phyloP scores from a whole-genome alignment of 2,329 filamentous ascomycete genomes.

The Colletotrichum lupini region DNA sequence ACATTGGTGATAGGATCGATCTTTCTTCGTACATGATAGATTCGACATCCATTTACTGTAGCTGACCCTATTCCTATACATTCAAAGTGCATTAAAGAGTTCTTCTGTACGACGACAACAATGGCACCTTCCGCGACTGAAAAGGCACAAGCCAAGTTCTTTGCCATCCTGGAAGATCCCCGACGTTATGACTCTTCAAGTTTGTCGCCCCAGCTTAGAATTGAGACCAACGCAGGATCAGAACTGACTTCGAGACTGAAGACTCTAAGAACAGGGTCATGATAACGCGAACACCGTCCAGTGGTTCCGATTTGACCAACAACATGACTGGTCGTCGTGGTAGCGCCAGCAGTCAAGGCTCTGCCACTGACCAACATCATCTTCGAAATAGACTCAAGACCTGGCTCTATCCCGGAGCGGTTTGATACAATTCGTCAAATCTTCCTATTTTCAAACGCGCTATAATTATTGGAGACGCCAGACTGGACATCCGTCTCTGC shows the following conservation, averaged over 20 bases:
- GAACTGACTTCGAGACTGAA: neutral
- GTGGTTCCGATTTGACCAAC: conserved; percentile 28
- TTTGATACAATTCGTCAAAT: neutral
- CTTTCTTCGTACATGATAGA: neutral
- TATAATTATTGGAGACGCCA: neutral
- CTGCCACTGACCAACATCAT: conserved; percentile 4
- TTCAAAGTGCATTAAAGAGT: neutral
- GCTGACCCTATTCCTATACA: too few species aligned
- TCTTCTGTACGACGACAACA: neutral
- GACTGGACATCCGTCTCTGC: neutral
- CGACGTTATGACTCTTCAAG: conserved; percentile 25
- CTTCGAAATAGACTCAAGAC: conserved; percentile 27
- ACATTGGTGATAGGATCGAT: neutral
- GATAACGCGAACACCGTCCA: conserved; percentile 27
- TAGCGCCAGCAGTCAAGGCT: conserved; percentile 23
- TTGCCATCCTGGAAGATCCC: conserved; percentile 26
- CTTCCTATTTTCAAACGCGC: neutral
- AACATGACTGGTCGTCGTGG: conserved; percentile 11
- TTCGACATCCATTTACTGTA: neutral
- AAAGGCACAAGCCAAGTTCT: conserved; percentile 30
- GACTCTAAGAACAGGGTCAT: conserved; percentile 29
- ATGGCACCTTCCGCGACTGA: conserved; percentile 25
- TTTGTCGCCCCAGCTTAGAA: neutral
- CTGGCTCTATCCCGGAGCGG: conserved; percentile 11
- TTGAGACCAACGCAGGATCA: neutral